Conservation (phyloP, 306 rosid species). For the Argentina anserina region DNA sequence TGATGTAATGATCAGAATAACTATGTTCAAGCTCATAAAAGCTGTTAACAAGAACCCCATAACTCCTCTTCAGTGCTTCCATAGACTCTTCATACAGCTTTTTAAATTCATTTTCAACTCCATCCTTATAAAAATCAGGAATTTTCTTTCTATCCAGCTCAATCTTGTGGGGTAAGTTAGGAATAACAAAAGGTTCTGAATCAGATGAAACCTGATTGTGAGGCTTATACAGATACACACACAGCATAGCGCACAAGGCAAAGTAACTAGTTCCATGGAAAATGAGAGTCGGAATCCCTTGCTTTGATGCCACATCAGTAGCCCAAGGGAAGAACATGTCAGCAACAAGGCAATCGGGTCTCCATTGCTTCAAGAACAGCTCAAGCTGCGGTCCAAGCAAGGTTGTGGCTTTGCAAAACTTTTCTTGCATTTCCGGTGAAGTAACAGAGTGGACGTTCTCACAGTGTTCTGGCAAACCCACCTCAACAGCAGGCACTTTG, state of each 20-base stretch:
- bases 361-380: constrained; percentile 8
- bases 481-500: constrained; percentile 20
- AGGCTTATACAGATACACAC: constrained; percentile 15
- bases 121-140: constrained; percentile 7
- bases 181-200: constrained; percentile 27
- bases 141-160: constrained; percentile 23
- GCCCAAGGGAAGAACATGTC: constrained; percentile 29
- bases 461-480: constrained; percentile 36
- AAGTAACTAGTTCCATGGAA: constrained; percentile 31
- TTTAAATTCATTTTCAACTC: not conserved
- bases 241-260: constrained; percentile 11
- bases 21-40: constrained; percentile 51
- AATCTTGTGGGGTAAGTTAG: constrained; percentile 27
- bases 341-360: constrained; percentile 23
- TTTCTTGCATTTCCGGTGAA: constrained; percentile 1
- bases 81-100: not conserved
- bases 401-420: constrained; percentile 15
- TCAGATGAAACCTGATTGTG: constrained; percentile 27
- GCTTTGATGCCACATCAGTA: constrained; percentile 18
- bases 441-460: constrained; percentile 17
- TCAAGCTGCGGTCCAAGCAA: constrained; percentile 30
- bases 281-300: constrained; percentile 31
- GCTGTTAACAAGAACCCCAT: constrained; percentile 50
- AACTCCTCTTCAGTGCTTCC: constrained; percentile 32
- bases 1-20: constrained; percentile 38